These are phyloP conservation scores for Colletotrichum karsti DNA, from an alignment of 2,329 filamentous ascomycete species.

Conservation along the genomic window DNA sequence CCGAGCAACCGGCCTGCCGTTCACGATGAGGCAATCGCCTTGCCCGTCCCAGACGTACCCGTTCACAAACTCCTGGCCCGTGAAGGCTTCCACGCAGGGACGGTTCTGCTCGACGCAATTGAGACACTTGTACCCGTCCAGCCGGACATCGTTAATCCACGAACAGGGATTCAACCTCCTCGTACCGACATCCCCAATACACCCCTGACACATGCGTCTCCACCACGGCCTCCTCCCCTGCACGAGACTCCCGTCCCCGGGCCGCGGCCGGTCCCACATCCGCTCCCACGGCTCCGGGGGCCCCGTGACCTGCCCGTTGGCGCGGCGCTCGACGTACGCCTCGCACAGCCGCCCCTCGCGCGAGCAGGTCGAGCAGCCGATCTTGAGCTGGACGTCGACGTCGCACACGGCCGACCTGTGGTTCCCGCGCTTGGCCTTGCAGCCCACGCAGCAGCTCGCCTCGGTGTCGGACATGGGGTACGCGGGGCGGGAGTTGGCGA, in stretches of 20 bases:
- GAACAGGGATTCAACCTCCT: neutral
- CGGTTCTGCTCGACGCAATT: conserved; percentile 30
- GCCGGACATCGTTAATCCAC: conserved; percentile 18
- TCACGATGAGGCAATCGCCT: neutral
- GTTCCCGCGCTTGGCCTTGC: neutral
- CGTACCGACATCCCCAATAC: neutral
- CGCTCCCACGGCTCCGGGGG: neutral
- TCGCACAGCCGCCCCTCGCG: neutral
- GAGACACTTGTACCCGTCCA: conserved; percentile 15
- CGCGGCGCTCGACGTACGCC: neutral
- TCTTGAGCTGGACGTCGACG: conserved; percentile 18
- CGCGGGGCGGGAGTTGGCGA: conserved; percentile 15
- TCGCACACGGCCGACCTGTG: conserved; percentile 7
- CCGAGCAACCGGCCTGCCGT: neutral
- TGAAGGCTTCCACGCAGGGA: conserved; percentile 32
- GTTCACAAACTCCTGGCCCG: conserved; percentile 19
- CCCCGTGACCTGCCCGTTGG: neutral
- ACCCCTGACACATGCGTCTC: conserved; percentile 27
- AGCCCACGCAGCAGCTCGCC: conserved; percentile 16
- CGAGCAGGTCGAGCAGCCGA: conserved; percentile 20
- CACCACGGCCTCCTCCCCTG: conserved; percentile 31
- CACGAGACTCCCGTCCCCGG: neutral
- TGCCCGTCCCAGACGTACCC: neutral
- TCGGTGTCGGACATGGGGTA: conserved; percentile 4
- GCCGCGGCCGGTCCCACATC: conserved; percentile 22